Base-by-base conservation (phyloP, 2,329 filamentous ascomycete genomes). In the Ophiobolus disseminans region DNA sequence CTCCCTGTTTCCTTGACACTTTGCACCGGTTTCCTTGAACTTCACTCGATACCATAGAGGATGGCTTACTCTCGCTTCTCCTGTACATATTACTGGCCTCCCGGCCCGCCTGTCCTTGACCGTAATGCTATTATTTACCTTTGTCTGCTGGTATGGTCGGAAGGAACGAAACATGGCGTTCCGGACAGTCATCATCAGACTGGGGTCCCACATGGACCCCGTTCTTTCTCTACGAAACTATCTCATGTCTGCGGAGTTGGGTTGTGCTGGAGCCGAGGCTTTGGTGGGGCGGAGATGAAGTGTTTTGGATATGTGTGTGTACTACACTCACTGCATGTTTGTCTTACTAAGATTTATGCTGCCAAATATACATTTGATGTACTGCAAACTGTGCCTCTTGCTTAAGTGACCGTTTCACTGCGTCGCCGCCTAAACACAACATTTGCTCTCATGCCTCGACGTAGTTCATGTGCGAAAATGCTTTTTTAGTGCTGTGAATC, bases 41-140 rank as follows among this genome's bases (percentile, higher is more conserved):
- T 49, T 14, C 30, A 17, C 40, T 47, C 20, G 46, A 50, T 53
- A 49, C 45, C 45, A 49, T 50, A 53, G 45, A 53, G 49, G 48
- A 53, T 50, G 49, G 42, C 38, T 46, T 42, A 42, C 45, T 53
- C 50, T 50, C 45, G 28, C 44, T 54, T 58, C 40, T 34, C 31
- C 30, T 60, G 55, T 60, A 60, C 37, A 60, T 58, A 57, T 52
- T 58, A 41, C 37, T 30, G 40, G 34, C 36, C 38, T 51, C 30
- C 22, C 35, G 50, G 48, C 45, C 35, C 28, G 41, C 45, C 51
- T 51, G 50, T 59, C 58, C 40, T 57, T 61, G 36, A 48, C 57
- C 26, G 40, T 59, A 57, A 60, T 53, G 34, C 20, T 55, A 51
- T 54, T 57, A 31, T 57, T 20, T 42, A 40, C 19, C 40, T 57